Base-by-base conservation (phyloP, 2,329 filamentous ascomycete species). In the Paradendryphiella salina region DNA sequence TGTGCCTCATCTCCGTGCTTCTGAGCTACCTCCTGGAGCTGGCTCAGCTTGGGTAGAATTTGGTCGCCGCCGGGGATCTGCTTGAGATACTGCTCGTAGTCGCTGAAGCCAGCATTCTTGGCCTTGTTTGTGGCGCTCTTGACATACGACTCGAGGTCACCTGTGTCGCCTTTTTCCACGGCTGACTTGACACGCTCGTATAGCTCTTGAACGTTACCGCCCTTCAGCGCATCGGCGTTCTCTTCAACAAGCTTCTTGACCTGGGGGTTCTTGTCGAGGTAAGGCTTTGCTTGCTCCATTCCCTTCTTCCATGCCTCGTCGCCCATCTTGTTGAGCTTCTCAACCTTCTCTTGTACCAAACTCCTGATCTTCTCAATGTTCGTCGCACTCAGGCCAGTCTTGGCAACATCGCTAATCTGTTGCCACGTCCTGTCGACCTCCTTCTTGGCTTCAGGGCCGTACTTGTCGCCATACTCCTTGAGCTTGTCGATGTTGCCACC, bases 381-480 rank as follows among this genome's bases (percentile, higher is more conserved):
- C 44, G 82, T 76, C 0, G 77, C 75, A 40, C 78, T 83, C 44
- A 89, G 66, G 2, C 87, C 87, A 11, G 79, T 79, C 37, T 83
- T 80, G 47, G 88, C 67, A 39, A 90, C 79, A 32, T 87, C 82
- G 59, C 79, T 79, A 58, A 89, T 76, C 69, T 90, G 80, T 21
- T 79, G 69, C 82, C 86, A 90, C 1, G 87, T 88, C 72, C 86
- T 79, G 47, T 90, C 85, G 4, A 88, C 81, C 70, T 89, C 81
- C 78, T 90, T 85, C 80, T 90, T 89, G 0, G 86, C 87, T 66
- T 90, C 85, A 0, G 87, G 88, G 0, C 88, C 88, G 63, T 87
- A 87, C 52, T 84, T 77, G 11, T 89, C 82, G 20, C 84, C 84
- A 71, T 89, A 79, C 59, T 84, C 72, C 79, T 89, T 88, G 41